Evolutionary conservation across 352 stramenopile genomes (phyloP).

Genomic region (Pythium aphanidermatum): DNA sequence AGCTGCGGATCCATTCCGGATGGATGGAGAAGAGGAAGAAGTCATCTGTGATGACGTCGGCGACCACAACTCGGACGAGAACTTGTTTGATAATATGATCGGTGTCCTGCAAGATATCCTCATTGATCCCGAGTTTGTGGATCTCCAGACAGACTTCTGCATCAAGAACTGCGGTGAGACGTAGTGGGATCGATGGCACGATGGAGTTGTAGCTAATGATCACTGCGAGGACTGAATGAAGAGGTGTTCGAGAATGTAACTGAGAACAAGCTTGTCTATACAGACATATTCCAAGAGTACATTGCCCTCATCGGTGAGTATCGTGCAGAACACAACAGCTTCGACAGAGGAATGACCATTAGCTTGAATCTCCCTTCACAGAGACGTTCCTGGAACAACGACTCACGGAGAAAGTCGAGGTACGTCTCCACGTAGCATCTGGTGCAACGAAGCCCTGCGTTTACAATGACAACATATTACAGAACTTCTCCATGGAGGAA

Average conservation of each 20-base stretch:
- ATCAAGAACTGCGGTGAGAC: conserved; percentile 67
- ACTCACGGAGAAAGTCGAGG: conserved; percentile 58
- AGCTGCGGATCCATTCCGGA: conserved; percentile 33
- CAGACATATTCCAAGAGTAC: conserved; percentile 74
- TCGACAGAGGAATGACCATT: no score
- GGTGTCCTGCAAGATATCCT: conserved; percentile 71
- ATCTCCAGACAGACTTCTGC: conserved; percentile 74
- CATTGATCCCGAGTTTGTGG: conserved; percentile 73
- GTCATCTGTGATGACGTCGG: conserved; percentile 56
- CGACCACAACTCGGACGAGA: conserved; percentile 68
- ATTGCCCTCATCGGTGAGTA: conserved; percentile 70
- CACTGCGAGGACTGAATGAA: conserved; percentile 42
- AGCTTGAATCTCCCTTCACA: conserved; percentile 18
- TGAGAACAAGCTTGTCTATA: conserved; percentile 84
- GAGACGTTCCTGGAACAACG: conserved; percentile 67
- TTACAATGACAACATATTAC: no score
- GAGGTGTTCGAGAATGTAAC: conserved; percentile 81
- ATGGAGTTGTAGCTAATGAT: conserved; percentile 73
- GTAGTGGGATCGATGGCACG: conserved; percentile 63
- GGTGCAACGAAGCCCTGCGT: no score
- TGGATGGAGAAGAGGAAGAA: conserved; percentile 59
- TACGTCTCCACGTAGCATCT: no score
- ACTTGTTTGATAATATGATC: conserved; percentile 79
- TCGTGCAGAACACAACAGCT: conserved; percentile 1
- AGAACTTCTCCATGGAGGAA: conserved; percentile 83